Base-by-base conservation (phyloP, 495 filamentous ascomycete species). In the Chaetomium tenue region DNA sequence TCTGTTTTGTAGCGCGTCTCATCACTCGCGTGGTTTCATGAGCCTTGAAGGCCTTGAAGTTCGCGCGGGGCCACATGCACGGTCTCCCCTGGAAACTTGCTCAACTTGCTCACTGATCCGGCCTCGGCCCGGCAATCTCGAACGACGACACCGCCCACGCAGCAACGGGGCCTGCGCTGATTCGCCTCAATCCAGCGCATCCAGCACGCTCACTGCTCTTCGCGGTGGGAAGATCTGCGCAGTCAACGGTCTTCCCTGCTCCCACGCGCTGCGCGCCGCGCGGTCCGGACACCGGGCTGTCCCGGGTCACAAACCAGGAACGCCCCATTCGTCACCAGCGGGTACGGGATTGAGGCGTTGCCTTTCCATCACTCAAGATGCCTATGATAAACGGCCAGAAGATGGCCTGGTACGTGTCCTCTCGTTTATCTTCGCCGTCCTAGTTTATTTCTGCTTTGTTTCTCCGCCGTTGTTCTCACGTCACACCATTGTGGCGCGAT, bases 371-470 rank as follows among this genome's bases (percentile, higher is more conserved):
- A n/a, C 51, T 57, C 69, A 76, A 72, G 42, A 85, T 85, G 83
- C 82, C 82, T 65, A 68, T 83, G 12, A 81, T 85, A 54, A 80
- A 84, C 68, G 83, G 83, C 56, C 75, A 79, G 68, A 85, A 85
- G 75, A 82, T 85, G 80, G 83, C 83, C 72, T 85, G 83, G 83
- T 85, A 77, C 65, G 82, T 78, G 65, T 59, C 56, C 25, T 46
- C 30, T 60, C 25, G 15, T 51, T 28, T 37, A 54, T 46, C 40
- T 66, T 65, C 57, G 30, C 25, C 51, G 60, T 12, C 51, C 61
- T 64, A 47, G 51, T 56, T 58, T 63, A 11, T 65, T 25, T 39
- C 66, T 53, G 7, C 60, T 42, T 15, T 37, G 33, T 61, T 7
- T 20, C 7, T 42, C 3, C 42, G 22, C 46, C 44, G 25, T 53